These are phyloP conservation scores for Adansonia madagascariensis DNA, from an alignment of 441 rosid species.

Conservation along the genomic window DNA sequence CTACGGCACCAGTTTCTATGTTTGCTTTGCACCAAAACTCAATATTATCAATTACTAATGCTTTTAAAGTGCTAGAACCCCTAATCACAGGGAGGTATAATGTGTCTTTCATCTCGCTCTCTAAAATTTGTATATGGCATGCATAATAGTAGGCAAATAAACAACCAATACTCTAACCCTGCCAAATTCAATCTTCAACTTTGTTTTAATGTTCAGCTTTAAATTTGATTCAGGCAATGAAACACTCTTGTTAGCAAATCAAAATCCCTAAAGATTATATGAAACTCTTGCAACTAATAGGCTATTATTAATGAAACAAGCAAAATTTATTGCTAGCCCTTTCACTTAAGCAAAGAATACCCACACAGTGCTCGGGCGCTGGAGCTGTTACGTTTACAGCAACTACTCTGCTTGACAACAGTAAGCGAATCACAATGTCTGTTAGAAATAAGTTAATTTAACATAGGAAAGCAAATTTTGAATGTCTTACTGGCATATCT, in stretches of 20 bases:
- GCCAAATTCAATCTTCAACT: background rate
- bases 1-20: background rate
- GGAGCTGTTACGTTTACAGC: constrained; percentile 76
- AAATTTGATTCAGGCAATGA: background rate
- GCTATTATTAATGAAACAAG: constrained; percentile 19
- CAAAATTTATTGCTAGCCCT: constrained; percentile 7
- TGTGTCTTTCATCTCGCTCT: background rate
- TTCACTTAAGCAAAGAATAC: constrained; percentile 38
- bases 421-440: constrained; percentile 16
- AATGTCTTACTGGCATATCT: constrained; percentile 78
- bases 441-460: background rate
- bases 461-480: background rate
- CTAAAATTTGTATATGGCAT: constrained; percentile 2
- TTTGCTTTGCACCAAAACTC: constrained; percentile 13
- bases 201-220: background rate
- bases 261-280: background rate
- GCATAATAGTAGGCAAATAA: background rate
- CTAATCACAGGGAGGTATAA: too few species aligned
- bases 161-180: background rate
- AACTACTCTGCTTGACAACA: constrained; percentile 54
- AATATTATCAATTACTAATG: background rate
- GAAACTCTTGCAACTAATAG: constrained; percentile 10
- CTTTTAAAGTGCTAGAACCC: background rate
- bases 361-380: constrained; percentile 64
- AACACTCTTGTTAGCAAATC: constrained; percentile 5